Base-by-base conservation (phyloP, 257 asterid genomes). In the Prunella vulgaris region DNA sequence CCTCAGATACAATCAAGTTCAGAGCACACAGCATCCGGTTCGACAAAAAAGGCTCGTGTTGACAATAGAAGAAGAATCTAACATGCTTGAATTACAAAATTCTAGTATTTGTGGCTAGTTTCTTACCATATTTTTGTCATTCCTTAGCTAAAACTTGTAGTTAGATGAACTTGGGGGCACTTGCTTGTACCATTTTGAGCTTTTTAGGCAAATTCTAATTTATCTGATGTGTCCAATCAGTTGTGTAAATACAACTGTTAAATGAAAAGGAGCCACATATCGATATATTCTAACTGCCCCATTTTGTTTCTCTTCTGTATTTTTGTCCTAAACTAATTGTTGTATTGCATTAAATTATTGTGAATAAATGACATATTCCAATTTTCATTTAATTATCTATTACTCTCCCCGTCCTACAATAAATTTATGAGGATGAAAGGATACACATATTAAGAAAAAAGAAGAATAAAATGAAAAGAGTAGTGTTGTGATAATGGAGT, bases 41-140 rank as follows among this genome's bases (percentile, higher is more conserved):
- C 87, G n/a, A 77, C 93, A 46, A 92, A 89, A 80, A 82, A 81
- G 81, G 68, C 82, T 2, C 84, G 93, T 7, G 74, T 77, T 13
- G 95, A 92, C 76, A 84, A 82, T 53, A 77, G 95, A 81, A 83
- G 97, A 84, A 84, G 95, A 84, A 89, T 89, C 74, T 88, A 78
- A 73, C 35, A 32, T 64, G 38, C 48, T 42, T 18, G 10, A 21
- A 12, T 5, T 48, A 8, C 21, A 4, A 65, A 54, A 56, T 28
- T 15, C 54, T 4, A 46, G 76, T 25, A 17, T 53, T 35, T 32
- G 5, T 59, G 51, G 59, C 35, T 17, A 68, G 24, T 63, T 63
- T 48, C 33, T 2, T 10, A 14, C 66, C 46, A 24, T 24, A 15
- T 25, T 60, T 25, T 68, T 30, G 6, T 21, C 68, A 37, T 57